Base-by-base conservation (phyloP, 148 eudicot species). In the Rhododendron molle region DNA sequence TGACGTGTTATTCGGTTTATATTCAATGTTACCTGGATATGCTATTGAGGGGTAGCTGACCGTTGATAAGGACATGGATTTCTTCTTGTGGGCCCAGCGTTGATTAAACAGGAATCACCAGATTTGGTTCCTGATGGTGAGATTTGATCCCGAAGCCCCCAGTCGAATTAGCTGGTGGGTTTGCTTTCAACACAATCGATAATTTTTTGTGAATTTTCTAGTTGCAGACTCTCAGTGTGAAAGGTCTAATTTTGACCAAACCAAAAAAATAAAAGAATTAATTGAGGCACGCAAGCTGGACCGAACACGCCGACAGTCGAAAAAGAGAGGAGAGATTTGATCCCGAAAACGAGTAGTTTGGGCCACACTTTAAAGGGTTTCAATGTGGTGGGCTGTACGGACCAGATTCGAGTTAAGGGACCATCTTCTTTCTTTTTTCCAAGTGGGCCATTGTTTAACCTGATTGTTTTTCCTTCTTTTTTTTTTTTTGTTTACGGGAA, bases 41-140 rank as follows among this genome's bases (percentile, higher is more conserved):
- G 54, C 40, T 40, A 72, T 11, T 76, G 56, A 9, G 49, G 54
- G 21, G 43, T 26, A 43, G 74, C 21, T 85, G 82, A 78, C 74
- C 82, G 46, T 77, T 84, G 82, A 58, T 43, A 84, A 52, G 20
- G 72, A 74, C 60, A 13, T 73, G 85, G 21, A 15, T 58, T 60
- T 26, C 56, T 30, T 34, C 65, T 58, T 34, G 13, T 56, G 76
- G 85, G 44, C 13, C 74, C 81, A 40, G 7, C 32, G 14, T 50
- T 38, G 40, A 18, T 44, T 8, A 0, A 83, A 28, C 44, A 46
- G 26, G 34, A 77, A 76, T 60, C 67, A 43, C 58, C 20, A 38
- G 81, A 84, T 80, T 47, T 77, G 71, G 72, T 74, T 9, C 28
- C 58, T 38, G 74, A 84, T 77, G 81, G 8, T 84, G 73, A 84